Evolutionary conservation across 2,329 filamentous ascomycete species (phyloP).

Genomic region (Coniochaeta pulveracea): DNA sequence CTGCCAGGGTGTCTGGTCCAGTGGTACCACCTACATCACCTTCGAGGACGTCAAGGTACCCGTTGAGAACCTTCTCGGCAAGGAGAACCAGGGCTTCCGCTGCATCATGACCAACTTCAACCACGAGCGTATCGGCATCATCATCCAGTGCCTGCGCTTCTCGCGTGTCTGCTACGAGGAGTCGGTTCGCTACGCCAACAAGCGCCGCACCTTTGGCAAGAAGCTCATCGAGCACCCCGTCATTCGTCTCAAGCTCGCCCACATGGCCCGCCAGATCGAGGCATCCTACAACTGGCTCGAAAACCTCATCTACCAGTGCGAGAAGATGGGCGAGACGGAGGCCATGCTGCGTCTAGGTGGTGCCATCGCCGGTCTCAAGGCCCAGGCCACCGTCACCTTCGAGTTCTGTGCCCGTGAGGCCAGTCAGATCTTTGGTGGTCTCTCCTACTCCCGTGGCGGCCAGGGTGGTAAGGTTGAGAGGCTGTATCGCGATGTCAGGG

Average conservation of each 20-base stretch:
- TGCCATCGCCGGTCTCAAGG: conserved; percentile 87
- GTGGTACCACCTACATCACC: conserved; percentile 91
- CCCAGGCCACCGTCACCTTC: conserved; percentile 86
- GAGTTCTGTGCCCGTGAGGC: conserved; percentile 97
- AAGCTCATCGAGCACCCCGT: conserved; percentile 94
- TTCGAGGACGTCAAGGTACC: conserved; percentile 99
- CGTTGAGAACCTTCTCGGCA: conserved; percentile 96
- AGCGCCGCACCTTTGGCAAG: conserved; percentile 93
- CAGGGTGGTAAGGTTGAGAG: conserved; percentile 94
- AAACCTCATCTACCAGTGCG: conserved; percentile 85
- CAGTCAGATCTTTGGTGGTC: conserved; percentile 90
- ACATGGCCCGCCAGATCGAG: conserved; percentile 98
- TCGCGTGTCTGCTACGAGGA: conserved; percentile 95
- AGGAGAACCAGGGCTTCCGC: conserved; percentile 96
- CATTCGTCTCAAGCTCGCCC: conserved; percentile 92
- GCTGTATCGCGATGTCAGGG: conserved; percentile 86
- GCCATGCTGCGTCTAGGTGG: conserved; percentile 94
- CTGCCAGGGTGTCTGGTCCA: conserved; percentile 94
- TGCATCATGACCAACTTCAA: conserved; percentile 99
- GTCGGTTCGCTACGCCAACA: conserved; percentile 91
- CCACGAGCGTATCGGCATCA: conserved; percentile 96
- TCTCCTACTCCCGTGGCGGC: conserved; percentile 85
- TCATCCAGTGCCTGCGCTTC: conserved; percentile 95
- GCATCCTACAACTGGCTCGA: conserved; percentile 96
- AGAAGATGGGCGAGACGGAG: conserved; percentile 87